phyloP scores from a whole-genome alignment of 768 basidiomycete species.

The Boletus patriciae region DNA sequence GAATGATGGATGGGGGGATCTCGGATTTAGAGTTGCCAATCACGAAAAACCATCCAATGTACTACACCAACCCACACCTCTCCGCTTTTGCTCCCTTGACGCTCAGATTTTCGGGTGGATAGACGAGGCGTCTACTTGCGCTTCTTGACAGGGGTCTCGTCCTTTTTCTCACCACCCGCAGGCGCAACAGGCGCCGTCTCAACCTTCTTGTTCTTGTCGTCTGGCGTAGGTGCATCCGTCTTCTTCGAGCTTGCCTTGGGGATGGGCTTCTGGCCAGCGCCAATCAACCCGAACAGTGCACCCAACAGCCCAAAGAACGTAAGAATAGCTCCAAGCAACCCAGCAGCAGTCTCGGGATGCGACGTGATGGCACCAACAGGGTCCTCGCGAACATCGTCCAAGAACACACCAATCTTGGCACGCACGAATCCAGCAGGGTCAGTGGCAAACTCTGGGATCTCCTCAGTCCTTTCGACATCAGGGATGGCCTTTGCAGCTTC shows the following conservation, averaged over 20 bases:
- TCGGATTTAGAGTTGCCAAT: not conserved
- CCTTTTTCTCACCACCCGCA: constrained; percentile 73
- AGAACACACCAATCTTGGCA: constrained; percentile 73
- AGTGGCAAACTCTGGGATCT: constrained; percentile 54
- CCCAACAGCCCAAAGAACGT: constrained; percentile 86
- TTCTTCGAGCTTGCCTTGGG: constrained; percentile 76
- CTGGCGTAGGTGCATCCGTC: constrained; percentile 62
- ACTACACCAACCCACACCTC: constrained; percentile 5
- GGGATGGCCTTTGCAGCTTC: constrained; percentile 45
- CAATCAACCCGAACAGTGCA: constrained; percentile 74
- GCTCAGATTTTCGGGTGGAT: constrained; percentile 10
- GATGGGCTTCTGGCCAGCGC: constrained; percentile 64
- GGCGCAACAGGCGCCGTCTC: constrained; percentile 67
- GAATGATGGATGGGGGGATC: constrained; percentile 4
- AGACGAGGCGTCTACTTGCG: constrained; percentile 49
- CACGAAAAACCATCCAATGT: constrained; percentile 6
- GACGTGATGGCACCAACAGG: constrained; percentile 82
- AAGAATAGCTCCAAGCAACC: constrained; percentile 68
- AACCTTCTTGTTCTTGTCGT: constrained; percentile 71
- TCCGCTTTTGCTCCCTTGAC: not conserved
- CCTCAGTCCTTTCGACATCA: constrained; percentile 48
- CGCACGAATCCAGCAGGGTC: constrained; percentile 83
- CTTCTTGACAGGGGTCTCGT: constrained; percentile 70
- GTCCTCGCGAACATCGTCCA: constrained; percentile 72
- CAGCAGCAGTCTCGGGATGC: constrained; percentile 85